Conservation (phyloP, 192 early-diverging fungal species). For the Linnemannia elongata region DNA sequence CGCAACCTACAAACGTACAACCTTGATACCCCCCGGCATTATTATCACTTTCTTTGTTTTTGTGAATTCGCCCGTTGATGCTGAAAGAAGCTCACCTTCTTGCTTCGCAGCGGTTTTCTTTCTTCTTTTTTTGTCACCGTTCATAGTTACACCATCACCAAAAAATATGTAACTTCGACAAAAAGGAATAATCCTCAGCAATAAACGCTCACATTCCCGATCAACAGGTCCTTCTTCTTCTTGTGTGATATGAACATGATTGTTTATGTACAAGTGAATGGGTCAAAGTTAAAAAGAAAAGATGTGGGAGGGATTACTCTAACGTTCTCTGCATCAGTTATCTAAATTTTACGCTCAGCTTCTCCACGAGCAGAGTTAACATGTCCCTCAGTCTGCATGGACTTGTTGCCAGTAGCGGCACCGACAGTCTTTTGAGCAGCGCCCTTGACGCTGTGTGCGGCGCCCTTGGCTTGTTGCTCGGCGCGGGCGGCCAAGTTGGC, state of each 20-base stretch:
- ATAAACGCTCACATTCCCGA: not conserved
- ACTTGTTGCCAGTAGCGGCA: conserved; percentile 16
- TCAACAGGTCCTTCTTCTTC: not conserved
- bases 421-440: conserved; percentile 17
- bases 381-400: conserved; percentile 27
- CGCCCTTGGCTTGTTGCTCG: conserved; percentile 24
- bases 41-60: not conserved
- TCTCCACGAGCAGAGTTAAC: conserved; percentile 11
- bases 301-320: not conserved
- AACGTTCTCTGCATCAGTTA: not conserved
- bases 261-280: not conserved
- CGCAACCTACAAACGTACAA: not conserved
- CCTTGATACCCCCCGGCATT: not conserved
- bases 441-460: conserved; percentile 24
- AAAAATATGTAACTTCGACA: not conserved
- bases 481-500: conserved; percentile 19
- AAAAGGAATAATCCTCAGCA: not conserved
- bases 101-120: not conserved
- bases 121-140: not conserved
- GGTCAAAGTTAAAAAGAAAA: not conserved
- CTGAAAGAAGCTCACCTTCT: not conserved
- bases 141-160: not conserved
- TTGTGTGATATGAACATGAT: not conserved
- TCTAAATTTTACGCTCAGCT: conserved; percentile 34
- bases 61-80: not conserved